A percentile compares a stretch with the other conserved stretches of the same genome.
Evolutionary conservation across 2,329 filamentous ascomycete species (phyloP).

Genomic region (Dactylellina leptospora): DNA sequence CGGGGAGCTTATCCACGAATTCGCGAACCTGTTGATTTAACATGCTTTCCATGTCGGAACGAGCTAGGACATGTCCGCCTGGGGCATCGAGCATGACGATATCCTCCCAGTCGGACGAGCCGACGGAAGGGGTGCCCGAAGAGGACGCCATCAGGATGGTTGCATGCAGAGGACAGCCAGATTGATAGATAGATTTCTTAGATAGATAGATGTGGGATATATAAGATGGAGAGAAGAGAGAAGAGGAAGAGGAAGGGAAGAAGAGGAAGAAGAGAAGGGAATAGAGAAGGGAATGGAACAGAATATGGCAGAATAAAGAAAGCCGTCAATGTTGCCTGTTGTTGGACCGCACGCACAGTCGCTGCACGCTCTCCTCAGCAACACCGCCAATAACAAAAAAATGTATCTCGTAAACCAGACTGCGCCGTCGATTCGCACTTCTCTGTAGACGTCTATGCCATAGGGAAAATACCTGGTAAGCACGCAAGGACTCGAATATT

Average conservation of each 20-base stretch:
- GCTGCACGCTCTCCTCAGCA: not conserved
- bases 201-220: not conserved
- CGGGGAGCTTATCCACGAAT: conserved; percentile 21
- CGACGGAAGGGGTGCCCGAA: not conserved
- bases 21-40: conserved; percentile 10
- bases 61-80: not conserved
- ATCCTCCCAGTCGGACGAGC: conserved; percentile 5
- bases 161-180: not conserved
- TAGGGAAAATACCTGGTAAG: not conserved
- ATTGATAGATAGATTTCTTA: too few relatives aligned
- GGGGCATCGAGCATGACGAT: conserved; percentile 27
- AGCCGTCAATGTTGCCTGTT: not conserved
- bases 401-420: conserved; percentile 22
- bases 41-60: conserved; percentile 10
- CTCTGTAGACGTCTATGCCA: not conserved
- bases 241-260: not conserved
- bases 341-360: not conserved
- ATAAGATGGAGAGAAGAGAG: not conserved
- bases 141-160: conserved; percentile 16
- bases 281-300: not conserved
- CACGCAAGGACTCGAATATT: not conserved
- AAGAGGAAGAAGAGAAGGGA: not conserved
- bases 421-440: too few relatives aligned
- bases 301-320: not conserved
- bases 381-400: not conserved